A percentile compares a stretch with the other conserved stretches of the same genome.
Conservation (phyloP, 2,329 filamentous ascomycete genomes). For the Calonectria henricotiae region DNA sequence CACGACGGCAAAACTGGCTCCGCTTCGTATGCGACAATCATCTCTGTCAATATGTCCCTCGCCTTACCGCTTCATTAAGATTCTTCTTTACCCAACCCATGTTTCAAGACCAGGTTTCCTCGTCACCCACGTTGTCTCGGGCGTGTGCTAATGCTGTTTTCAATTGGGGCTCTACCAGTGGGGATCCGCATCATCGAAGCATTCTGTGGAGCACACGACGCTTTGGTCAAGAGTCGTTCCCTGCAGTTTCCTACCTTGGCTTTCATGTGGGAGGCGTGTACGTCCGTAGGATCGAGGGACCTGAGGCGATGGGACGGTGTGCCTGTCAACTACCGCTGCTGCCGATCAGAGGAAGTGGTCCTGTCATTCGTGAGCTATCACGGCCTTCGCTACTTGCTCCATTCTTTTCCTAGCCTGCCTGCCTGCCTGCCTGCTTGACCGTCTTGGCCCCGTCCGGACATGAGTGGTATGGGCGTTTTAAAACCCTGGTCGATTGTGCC, state of each 20-base stretch:
- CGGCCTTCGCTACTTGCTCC: slow-evolving; percentile 1
- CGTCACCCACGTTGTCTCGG: slow-evolving; percentile 21
- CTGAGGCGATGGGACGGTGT: slow-evolving; percentile 15
- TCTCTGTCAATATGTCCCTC: slow-evolving; percentile 11
- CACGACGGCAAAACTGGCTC: slow-evolving; percentile 11
- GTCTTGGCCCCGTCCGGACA: slow-evolving; percentile 11
- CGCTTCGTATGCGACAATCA: slow-evolving; percentile 27
- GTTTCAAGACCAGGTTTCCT: slow-evolving; percentile 1
- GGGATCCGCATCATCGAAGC: slow-evolving; percentile 26
- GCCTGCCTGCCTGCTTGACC: too few species aligned
- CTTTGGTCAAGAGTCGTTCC: slow-evolving; percentile 20
- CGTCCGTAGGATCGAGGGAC: slow-evolving; percentile 23
- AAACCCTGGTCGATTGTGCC: slow-evolving; percentile 19
- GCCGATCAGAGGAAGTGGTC: slow-evolving; percentile 24
- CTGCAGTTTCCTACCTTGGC: slow-evolving; percentile 19
- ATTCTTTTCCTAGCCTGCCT: slow-evolving; percentile 3
- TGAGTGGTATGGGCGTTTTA: slow-evolving; percentile 17
- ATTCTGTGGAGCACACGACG: slow-evolving; percentile 18
- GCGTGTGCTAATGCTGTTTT: slow-evolving; percentile 17
- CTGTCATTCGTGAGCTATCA: slow-evolving; percentile 22
- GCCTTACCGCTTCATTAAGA: slow-evolving; percentile 19
- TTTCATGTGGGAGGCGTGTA: slow-evolving; percentile 21
- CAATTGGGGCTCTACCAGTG: slow-evolving; percentile 22
- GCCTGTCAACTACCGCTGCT: slow-evolving; percentile 25
- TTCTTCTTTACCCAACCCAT: slow-evolving; percentile 18